Evolutionary conservation across 164 flowering plant species (phyloP).

Genomic region (Dillenia turbinata): DNA sequence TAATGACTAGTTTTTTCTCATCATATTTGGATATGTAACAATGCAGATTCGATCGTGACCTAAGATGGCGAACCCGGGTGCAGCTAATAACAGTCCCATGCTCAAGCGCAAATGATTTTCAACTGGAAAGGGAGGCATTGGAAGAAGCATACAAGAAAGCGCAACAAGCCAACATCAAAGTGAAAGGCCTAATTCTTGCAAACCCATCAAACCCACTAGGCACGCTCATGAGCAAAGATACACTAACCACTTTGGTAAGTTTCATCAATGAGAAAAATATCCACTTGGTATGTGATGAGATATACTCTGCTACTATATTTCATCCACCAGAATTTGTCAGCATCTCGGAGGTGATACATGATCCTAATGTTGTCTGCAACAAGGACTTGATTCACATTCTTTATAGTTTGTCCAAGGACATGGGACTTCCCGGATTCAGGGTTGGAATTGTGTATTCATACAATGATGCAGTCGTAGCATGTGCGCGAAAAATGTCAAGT

Average conservation of each 20-base stretch:
- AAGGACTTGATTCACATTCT: background rate
- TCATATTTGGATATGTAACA: background rate
- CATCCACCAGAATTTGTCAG: background rate
- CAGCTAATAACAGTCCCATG: slow-evolving; percentile 1
- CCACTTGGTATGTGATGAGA: slow-evolving; percentile 7
- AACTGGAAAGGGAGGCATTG: slow-evolving; percentile 3
- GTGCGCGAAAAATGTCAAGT: slow-evolving; percentile 10
- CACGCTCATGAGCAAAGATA: background rate
- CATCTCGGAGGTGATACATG: background rate
- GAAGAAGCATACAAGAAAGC: slow-evolving; percentile 11
- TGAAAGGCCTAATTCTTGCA: background rate
- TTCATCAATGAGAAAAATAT: slow-evolving; percentile 4
- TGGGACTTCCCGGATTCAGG: slow-evolving; percentile 13
- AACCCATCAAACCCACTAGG: slow-evolving; percentile 4
- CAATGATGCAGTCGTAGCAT: slow-evolving; percentile 3
- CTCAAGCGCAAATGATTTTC: background rate
- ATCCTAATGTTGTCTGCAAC: no score
- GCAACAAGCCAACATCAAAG: background rate
- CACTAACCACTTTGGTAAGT: slow-evolving; percentile 3
- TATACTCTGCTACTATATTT: slow-evolving; percentile 10
- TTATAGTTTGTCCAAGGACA: slow-evolving; percentile 12
- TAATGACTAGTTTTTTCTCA: no score
- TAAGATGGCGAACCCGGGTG: slow-evolving; percentile 12
- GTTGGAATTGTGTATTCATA: slow-evolving; percentile 14
- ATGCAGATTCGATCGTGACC: slow-evolving; percentile 13